Evolutionary conservation across 2,329 filamentous ascomycete genomes (phyloP), one percentile per base, ranked within the genome.

Genomic region (Coniochaeta sp.): DNA sequence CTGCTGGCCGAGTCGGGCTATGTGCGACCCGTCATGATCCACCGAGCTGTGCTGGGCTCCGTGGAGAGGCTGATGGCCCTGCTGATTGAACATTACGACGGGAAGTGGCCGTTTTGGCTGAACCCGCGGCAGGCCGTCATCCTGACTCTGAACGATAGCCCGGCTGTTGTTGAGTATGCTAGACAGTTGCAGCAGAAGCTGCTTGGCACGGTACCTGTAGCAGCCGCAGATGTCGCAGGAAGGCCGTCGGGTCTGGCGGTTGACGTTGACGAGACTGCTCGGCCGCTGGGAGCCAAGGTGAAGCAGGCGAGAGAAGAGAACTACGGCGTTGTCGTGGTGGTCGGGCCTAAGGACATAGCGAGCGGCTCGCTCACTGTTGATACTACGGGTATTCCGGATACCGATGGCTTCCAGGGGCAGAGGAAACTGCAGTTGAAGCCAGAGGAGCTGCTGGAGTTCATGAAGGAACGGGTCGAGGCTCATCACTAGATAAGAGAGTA

Each of bases 71-170:
- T 95, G 55, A 85, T 95, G 78, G 90, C 90, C 4, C 74, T 95
- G 13, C 69, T 95, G 35, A 91, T 94, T 51, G 91, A 95, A 67
- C 86, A 89, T 57, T 89, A 91, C 60, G 77, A 85, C 52, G 88
- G 88, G 14, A 79, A 78, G 53, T 95, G 89, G 82, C 90, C 90
- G 3, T 92, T 95, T 65, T 95, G 90, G 91, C 75, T 95, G 9
- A 91, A 87, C 51, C 90, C 90, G 1, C 81, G 83, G 6, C 91
- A 94, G 63, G 85, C 82, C 38, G 81, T 86, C 45, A 78, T 95
- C 52, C 68, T 94, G 28, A 87, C 87, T 0, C 77, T 92, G 50
- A 90, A 87, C 60, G 76, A 83, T 48, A 77, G 75, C 4, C 69
- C 73, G 3, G 70, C 75, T 1, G 75, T 85, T 1, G 54, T 85